Conservation (phyloP, 371 early-diverging fungal species). For the Polyrhizophydium stewartii region DNA sequence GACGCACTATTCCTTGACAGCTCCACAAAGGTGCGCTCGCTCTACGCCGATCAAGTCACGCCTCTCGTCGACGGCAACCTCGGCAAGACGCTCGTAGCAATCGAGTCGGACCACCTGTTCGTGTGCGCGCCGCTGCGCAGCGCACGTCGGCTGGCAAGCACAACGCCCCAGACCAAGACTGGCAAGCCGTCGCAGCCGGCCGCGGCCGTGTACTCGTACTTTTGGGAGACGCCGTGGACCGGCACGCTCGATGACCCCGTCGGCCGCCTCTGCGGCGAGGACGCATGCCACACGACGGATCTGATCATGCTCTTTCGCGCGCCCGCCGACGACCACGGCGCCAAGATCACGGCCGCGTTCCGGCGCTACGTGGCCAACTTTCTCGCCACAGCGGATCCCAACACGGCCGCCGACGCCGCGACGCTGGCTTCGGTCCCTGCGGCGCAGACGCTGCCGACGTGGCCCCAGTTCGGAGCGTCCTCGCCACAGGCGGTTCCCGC, state of each 20-base stretch:
- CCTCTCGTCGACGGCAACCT: not conserved
- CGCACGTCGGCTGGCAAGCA: not conserved
- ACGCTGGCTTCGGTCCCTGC: conserved; percentile 4
- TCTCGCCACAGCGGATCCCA: not conserved
- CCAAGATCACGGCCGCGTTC: conserved; percentile 5
- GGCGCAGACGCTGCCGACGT: not conserved
- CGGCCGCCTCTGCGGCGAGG: conserved; percentile 13
- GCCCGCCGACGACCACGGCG: conserved; percentile 5
- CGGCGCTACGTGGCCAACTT: conserved; percentile 5
- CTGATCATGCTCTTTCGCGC: conserved; percentile 10
- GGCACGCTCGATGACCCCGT: conserved; percentile 17
- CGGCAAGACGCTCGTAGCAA: not conserved
- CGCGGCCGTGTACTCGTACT: conserved; percentile 10
- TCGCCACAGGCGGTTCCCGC: not conserved
- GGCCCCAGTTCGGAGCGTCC: not conserved
- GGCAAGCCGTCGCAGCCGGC: not conserved
- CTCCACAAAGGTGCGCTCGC: not conserved
- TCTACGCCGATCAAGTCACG: conserved; percentile 8
- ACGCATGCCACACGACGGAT: conserved; percentile 22
- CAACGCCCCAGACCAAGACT: no score
- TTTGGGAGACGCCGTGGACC: conserved; percentile 20
- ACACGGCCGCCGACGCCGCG: not conserved
- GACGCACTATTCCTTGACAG: conserved; percentile 8
- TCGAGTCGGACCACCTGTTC: conserved; percentile 16
- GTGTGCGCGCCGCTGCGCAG: conserved; percentile 10